Evolutionary conservation across 768 basidiomycete genomes (phyloP), one percentile per base, ranked within the genome.

Genomic region (Hydnum rufescens): DNA sequence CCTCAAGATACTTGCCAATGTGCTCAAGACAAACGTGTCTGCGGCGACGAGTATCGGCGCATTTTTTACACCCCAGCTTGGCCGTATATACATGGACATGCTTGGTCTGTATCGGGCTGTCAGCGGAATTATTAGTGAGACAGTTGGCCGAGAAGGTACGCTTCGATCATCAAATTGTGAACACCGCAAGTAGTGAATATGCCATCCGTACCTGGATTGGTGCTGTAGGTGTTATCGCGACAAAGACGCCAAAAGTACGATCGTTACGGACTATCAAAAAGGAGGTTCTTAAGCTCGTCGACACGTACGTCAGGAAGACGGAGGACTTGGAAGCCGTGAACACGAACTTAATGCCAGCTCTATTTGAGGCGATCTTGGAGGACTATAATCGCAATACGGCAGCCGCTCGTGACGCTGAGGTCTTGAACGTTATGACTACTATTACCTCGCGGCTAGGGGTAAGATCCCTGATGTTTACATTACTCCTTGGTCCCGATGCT

Each of bases 1-100:
- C 64, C 87, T 97, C 67, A 96, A 96, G 65, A 90, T 96, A 59
- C 71, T 99, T 49, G 78, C 86, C 1, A 97, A 99, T 62, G 87
- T 99, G 46, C 71, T 99, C 60, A 99, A 99, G 69, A 99, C 95
- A 22, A 99, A 99, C 64, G 92, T 96, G 13, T 85, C 95, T 3
- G 92, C 93, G 1, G 97, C 92, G 66, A 86, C 84, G 1, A 95
- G 90, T 23, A 95, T 97, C 57, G 93, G 95, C 43, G 83, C 82
- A 59, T 92, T 96, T 71, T 99, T 93, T 67, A 71, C 92, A 0
- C 93, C 93, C n/a, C 95, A 99, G 63, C 78, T 97, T 39, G 88
- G 87, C 2, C 79, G 90, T 32, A 77, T 97, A 64, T 99, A 93
- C 73, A 68, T 95, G 59, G 95, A 99, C 64, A 95, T 97, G 89